Evolutionary conservation across 768 basidiomycete species (phyloP).

Genomic region (Tulasnella sp.): DNA sequence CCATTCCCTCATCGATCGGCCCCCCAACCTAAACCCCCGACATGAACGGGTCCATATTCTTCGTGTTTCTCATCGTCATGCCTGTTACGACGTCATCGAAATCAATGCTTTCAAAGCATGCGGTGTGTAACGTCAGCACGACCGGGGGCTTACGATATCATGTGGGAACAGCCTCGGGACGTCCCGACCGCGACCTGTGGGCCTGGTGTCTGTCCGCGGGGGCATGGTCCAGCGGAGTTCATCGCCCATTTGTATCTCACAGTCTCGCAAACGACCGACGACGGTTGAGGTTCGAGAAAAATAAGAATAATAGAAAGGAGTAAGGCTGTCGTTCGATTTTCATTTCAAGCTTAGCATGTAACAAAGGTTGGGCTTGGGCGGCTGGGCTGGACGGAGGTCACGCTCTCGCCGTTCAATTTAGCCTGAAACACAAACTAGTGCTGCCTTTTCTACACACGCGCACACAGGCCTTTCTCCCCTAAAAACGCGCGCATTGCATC

Average conservation of each 20-base stretch:
- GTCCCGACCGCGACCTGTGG: background rate
- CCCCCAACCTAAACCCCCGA: background rate
- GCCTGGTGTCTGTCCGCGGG: background rate
- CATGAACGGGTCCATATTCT: background rate
- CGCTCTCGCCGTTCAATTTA: too few relatives aligned
- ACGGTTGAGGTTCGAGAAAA: too few relatives aligned
- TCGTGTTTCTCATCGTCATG: too few relatives aligned
- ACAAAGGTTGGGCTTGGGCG: background rate
- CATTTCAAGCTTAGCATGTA: background rate
- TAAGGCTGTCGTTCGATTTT: background rate
- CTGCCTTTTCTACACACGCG: background rate
- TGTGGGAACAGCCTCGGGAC: background rate
- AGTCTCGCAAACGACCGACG: background rate
- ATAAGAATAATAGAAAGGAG: background rate
- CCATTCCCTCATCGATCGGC: background rate
- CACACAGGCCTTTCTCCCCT: background rate
- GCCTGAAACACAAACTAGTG: background rate
- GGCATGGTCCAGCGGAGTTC: background rate
- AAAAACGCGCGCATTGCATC: background rate
- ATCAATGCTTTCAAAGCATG: background rate
- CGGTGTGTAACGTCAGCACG: background rate
- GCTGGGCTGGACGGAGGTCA: background rate
- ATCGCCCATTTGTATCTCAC: background rate
- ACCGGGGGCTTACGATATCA: background rate
- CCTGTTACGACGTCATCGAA: background rate